Evolutionary conservation across 306 rosid genomes (phyloP).

Genomic region (Vigna unguiculata): DNA sequence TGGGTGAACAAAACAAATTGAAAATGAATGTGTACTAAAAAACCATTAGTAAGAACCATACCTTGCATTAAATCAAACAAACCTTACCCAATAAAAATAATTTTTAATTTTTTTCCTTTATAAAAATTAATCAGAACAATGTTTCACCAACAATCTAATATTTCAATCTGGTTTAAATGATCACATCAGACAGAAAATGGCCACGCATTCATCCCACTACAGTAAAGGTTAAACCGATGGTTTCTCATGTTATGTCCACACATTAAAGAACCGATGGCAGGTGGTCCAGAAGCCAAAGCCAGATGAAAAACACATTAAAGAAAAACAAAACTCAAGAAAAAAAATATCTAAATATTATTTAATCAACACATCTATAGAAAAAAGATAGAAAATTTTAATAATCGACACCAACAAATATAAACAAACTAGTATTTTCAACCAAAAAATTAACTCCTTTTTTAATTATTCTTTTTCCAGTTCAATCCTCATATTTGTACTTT

Average conservation of each 20-base stretch:
- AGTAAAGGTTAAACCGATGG: neutral
- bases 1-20: constrained; percentile 16
- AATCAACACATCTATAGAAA: neutral
- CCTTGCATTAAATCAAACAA: constrained; percentile 31
- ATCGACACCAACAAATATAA: neutral
- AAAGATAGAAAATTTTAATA: neutral
- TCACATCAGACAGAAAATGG: constrained; percentile 16
- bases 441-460: neutral
- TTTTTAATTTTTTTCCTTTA: neutral
- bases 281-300: neutral
- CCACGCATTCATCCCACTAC: neutral
- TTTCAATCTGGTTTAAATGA: constrained; percentile 26
- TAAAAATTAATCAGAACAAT: neutral
- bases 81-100: constrained; percentile 5
- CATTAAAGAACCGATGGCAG: no score
- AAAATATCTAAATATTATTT: neutral
- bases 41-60: constrained; percentile 19
- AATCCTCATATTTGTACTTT: neutral
- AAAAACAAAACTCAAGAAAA: neutral
- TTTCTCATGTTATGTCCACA: neutral
- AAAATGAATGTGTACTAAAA: constrained; percentile 13
- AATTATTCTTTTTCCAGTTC: neutral
- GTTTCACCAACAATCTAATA: constrained; percentile 17
- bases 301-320: neutral
- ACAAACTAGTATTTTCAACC: neutral